Base-by-base conservation (phyloP, 345 rosid genomes). In the Eucalyptus decipiens region DNA sequence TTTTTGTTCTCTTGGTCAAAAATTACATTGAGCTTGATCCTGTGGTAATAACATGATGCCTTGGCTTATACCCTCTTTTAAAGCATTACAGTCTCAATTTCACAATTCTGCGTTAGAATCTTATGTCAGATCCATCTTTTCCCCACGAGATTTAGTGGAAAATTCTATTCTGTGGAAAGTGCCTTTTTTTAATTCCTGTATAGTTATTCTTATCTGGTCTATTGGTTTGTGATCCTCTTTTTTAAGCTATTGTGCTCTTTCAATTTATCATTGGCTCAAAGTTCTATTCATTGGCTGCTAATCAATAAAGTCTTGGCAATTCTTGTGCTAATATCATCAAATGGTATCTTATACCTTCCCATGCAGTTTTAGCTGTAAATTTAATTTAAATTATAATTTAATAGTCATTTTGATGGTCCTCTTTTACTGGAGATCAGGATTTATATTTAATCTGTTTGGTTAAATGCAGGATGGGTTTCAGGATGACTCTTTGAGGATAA, bases 401-500 rank as follows among this genome's bases (percentile, higher is more conserved):
- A 76, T 76, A 21, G 45, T 76, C 47, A 76, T 76, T 37, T 76
- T 40, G 3, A 12, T 37, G 47, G 40, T 37, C 47, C 45, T 76
- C 43, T 76, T 72, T 37, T 76, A 76, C 83, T 37, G 28, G 45
- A 76, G 83, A 21, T 76, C 28, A 37, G 47, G 45, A 67, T 76
- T 37, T 37, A 76, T 37, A 76, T 76, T 37, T 76, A 37, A 76
- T 6, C 83, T 3, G 45, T 76, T 69, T 69, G 83, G 28, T 19
- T 76, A 3, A 87, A 17, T 97, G 91, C 94, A 98, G 99, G 99
- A 95, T 91, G 99, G 99, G 11, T 97, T 97, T 90, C 95, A 93
- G 90, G 99, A 97, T 88, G 99, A 98, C 89, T 98, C 99, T 40
- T 88, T 95, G 91, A 96, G 89, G 92, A 97, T 97, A 85, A 97